Evolutionary conservation across 129 eudicot genomes (phyloP).

Genomic region (Mikania micrantha): DNA sequence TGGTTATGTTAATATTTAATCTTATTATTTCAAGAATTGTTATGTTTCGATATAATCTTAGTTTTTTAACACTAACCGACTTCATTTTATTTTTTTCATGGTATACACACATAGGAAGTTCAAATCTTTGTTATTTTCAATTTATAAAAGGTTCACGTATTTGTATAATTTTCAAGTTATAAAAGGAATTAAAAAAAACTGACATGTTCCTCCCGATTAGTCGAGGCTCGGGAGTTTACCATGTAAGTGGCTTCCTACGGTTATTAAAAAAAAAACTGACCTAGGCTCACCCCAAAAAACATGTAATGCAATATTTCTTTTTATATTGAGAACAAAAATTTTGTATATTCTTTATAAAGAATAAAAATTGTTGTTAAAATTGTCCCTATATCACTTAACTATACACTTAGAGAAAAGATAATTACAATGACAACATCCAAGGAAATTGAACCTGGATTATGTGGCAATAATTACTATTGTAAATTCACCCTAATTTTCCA

Average conservation of each 20-base stretch:
- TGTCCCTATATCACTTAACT: slow-evolving; percentile 20
- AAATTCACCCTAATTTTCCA: slow-evolving; percentile 51
- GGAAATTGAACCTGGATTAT: background rate
- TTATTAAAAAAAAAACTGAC: background rate
- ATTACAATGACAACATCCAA: slow-evolving; percentile 9
- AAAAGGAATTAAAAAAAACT: no score
- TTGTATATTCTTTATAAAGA: slow-evolving; percentile 14
- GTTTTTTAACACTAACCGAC: no score
- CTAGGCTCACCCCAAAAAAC: background rate
- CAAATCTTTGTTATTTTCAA: no score
- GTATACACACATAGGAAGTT: no score
- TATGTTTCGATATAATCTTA: no score
- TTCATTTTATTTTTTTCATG: no score
- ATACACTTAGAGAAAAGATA: slow-evolving; percentile 14
- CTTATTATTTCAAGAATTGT: no score
- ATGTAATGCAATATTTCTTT: background rate
- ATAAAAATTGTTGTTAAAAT: background rate
- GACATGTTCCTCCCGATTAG: no score
- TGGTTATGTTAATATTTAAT: no score
- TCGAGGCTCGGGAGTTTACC: no score
- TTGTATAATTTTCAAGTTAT: no score
- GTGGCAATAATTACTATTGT: background rate
- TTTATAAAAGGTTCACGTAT: no score
- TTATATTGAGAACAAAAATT: slow-evolving; percentile 14
- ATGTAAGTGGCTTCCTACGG: background rate